Conservation (phyloP, 176 grass and related monocot genomes). For the Eleusine coracana region DNA sequence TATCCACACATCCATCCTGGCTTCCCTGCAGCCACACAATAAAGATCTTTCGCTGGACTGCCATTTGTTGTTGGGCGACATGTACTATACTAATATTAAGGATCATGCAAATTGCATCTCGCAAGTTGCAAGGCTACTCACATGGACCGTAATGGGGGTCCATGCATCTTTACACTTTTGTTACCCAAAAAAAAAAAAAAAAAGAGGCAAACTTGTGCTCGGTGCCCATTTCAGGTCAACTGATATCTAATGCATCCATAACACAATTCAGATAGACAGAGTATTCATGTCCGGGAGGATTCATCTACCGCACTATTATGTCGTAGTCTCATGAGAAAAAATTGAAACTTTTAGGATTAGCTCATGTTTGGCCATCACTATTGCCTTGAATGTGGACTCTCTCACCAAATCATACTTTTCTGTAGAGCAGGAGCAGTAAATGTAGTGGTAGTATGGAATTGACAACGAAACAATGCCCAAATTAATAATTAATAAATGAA, state of each 20-base stretch:
- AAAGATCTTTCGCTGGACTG: conserved; percentile 50
- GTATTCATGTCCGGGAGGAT: not conserved
- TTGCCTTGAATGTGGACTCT: no score
- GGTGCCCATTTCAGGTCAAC: not conserved
- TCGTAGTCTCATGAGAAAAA: no score
- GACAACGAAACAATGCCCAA: not conserved
- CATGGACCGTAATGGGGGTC: conserved; percentile 25
- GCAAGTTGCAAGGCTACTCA: conserved; percentile 23
- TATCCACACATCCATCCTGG: conserved; percentile 41
- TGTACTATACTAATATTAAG: not conserved
- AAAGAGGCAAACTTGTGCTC: no score
- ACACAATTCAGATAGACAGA: not conserved
- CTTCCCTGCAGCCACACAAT: conserved; percentile 40
- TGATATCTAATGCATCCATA: not conserved
- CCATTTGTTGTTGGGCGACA: not conserved
- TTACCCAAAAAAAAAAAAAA: not conserved
- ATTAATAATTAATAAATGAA: not conserved
- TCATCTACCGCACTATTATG: not conserved
- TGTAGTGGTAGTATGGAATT: not conserved
- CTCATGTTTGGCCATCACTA: no score
- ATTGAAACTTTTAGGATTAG: no score
- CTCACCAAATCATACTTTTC: not conserved
- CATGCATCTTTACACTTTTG: conserved; percentile 37
- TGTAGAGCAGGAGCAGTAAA: not conserved
- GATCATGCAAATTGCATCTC: conserved; percentile 1